Evolutionary conservation across 148 eudicot genomes (phyloP).

Genomic region (Heliosperma pusillum): DNA sequence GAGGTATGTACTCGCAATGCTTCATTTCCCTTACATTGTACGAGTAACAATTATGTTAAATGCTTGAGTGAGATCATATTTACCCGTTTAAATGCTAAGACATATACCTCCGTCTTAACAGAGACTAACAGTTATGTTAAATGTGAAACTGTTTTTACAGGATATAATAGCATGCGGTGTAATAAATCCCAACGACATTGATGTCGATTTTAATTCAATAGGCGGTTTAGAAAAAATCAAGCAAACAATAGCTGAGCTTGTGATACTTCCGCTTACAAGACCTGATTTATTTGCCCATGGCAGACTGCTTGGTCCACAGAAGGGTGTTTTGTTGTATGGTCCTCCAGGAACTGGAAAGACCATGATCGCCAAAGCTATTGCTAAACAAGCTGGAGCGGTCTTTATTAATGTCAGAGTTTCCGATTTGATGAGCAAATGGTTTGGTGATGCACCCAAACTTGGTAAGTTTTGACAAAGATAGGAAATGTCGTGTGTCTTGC

Average conservation of each 20-base stretch:
- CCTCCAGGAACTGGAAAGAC: conserved; percentile 99
- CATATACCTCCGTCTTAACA: too few relatives aligned
- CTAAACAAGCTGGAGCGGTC: conserved; percentile 95
- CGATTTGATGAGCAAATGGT: conserved; percentile 97
- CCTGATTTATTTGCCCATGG: conserved; percentile 83
- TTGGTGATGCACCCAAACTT: conserved; percentile 94
- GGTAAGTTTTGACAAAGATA: conserved; percentile 49
- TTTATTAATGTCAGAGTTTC: conserved; percentile 86
- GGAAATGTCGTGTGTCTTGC: too few relatives aligned
- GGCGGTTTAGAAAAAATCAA: conserved; percentile 87
- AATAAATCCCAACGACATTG: conserved; percentile 81
- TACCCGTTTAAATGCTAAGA: too few relatives aligned
- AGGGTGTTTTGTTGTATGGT: conserved; percentile 88
- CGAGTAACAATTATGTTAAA: too few relatives aligned
- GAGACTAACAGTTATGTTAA: too few relatives aligned
- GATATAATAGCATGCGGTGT: conserved; percentile 93
- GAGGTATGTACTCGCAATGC: too few relatives aligned
- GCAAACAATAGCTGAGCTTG: conserved; percentile 67
- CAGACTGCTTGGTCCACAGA: conserved; percentile 88
- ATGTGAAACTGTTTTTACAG: conserved; percentile 32
- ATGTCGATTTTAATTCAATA: conserved; percentile 69
- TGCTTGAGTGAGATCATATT: too few relatives aligned
- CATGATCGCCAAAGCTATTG: conserved; percentile 98
- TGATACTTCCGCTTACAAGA: conserved; percentile 79
- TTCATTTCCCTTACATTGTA: too few relatives aligned